Evolutionary conservation across 208 protist species (phyloP), one percentile per base, ranked within the genome.

Genomic region (Kentomonas sorsogonicus): DNA sequence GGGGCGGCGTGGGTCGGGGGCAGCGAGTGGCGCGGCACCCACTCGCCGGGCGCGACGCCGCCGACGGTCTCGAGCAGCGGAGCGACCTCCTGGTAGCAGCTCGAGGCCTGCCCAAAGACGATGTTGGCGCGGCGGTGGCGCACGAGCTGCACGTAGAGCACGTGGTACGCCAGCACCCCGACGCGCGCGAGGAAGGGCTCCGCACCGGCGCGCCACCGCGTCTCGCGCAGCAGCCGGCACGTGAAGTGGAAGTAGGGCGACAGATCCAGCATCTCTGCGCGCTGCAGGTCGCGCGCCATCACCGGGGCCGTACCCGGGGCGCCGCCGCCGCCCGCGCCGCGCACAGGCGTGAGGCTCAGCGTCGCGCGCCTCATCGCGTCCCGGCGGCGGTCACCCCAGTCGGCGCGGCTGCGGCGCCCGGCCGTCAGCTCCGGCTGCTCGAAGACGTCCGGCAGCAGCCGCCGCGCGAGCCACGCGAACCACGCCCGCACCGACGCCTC

Each of bases 171-270:
- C 26, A 93, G 69, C 23, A 83, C 54, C 7, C 69, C 74, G 11
- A 89, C 71, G 46, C 78, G 73, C 36, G 64, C 68, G 15, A 93
- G 53, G 36, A 93, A 82, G 18, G 68, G 46, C 53, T 86, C 69
- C 23, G 68, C 75, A 7, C 75, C 75, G 18, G 73, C 60, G 18
- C 83, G 71, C 82, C 83, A 89, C 16, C 39, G 57, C 44, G 83
- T 89, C 67, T 89, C 80, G 23, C 55, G 53, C 54, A 86, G 67
- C 15, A 91, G 36, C n/a, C 76, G 75, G 1, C 63, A 66, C n/a
- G 75, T 74, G 62, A 94, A 94, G 66, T 59, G 53, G 58, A 94
- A 91, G 62, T 86, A 94, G 46, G 87, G 79, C 0, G 80, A 83
- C 9, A 87, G 71, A 9, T 53, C 60, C 2, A 62, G 38, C 16